phyloP scores from a whole-genome alignment of 306 rosid species.

The Morella rubra region DNA sequence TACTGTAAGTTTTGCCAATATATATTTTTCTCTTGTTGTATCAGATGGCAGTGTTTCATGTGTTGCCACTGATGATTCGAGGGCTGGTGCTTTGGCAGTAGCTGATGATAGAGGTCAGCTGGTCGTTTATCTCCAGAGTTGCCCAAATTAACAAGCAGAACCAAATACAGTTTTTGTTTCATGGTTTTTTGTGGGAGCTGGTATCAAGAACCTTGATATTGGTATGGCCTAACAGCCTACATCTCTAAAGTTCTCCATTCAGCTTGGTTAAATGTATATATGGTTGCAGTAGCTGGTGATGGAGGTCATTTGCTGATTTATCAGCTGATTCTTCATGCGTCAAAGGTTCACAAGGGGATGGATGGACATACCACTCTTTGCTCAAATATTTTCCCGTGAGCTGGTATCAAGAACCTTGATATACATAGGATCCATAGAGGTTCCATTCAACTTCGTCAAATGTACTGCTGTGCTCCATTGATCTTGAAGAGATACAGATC shows the following conservation, averaged over 20 bases:
- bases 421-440: no score
- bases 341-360: no score
- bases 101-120: slow-evolving; percentile 26
- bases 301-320: no score
- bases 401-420: no score
- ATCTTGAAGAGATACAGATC: background rate
- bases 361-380: no score
- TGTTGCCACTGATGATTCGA: slow-evolving; percentile 62
- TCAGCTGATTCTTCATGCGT: no score
- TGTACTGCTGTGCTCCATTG: background rate
- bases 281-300: background rate
- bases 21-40: background rate
- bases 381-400: no score
- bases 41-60: slow-evolving; percentile 58
- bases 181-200: background rate
- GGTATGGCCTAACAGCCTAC: background rate
- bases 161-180: background rate
- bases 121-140: background rate
- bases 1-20: background rate
- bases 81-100: slow-evolving; percentile 57
- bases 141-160: background rate
- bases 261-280: background rate
- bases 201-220: background rate
- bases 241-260: background rate
- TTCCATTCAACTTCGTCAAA: background rate